These are phyloP conservation scores for Gaeumannomyces tritici DNA, from an alignment of 2,329 filamentous ascomycete genomes.

Conservation along the genomic window DNA sequence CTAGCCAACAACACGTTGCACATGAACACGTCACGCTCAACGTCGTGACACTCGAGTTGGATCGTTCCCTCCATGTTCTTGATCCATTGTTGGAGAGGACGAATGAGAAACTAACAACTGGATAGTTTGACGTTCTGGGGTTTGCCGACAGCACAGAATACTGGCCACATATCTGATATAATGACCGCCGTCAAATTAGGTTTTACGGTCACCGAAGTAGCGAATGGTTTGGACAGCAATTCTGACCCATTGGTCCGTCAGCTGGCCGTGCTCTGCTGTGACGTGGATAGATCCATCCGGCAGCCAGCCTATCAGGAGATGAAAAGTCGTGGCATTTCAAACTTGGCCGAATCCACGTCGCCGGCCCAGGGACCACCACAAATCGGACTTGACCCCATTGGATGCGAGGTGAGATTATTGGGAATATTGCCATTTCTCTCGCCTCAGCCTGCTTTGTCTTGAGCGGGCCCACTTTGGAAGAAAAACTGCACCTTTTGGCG, in stretches of 20 bases:
- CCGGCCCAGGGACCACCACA: neutral
- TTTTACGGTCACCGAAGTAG: neutral
- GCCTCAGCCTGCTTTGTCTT: too few relatives aligned
- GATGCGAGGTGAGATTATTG: neutral
- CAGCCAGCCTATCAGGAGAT: neutral
- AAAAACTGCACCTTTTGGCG: too few relatives aligned
- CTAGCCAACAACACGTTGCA: neutral
- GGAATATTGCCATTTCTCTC: neutral
- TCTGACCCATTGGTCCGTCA: neutral
- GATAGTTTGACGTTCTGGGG: neutral
- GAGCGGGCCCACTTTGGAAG: too few relatives aligned
- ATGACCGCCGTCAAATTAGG: neutral
- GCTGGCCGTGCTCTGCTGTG: neutral
- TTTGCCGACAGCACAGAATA: neutral
- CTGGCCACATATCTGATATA: neutral
- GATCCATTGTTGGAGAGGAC: neutral
- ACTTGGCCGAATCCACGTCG: neutral
- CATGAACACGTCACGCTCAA: neutral
- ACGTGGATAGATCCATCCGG: neutral
- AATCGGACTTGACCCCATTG: neutral
- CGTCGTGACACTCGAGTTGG: neutral
- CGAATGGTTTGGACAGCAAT: neutral
- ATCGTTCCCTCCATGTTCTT: neutral
- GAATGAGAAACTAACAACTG: neutral
- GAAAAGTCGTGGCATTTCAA: neutral